Evolutionary conservation across 2,329 filamentous ascomycete species (phyloP).

Genomic region (Epichloe baconii): DNA sequence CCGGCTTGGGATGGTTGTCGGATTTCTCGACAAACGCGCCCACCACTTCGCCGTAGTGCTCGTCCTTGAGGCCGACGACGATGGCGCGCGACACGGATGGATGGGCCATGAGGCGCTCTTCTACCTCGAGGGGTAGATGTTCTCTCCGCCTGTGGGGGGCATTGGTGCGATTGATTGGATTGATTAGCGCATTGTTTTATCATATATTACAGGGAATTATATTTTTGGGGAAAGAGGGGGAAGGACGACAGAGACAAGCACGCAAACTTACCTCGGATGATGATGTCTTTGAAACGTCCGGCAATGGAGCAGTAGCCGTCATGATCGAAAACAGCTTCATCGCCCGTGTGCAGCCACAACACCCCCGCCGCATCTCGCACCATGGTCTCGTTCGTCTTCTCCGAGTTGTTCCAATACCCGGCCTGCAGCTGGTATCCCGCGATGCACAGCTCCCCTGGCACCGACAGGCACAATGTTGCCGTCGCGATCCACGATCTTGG

Average conservation of each 20-base stretch:
- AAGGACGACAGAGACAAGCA: not conserved
- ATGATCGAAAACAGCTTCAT: constrained; percentile 55
- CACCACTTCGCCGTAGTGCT: constrained; percentile 63
- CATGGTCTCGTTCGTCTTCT: constrained; percentile 56
- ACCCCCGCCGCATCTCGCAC: constrained; percentile 36
- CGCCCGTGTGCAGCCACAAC: constrained; percentile 54
- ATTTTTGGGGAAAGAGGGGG: not conserved
- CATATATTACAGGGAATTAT: no score
- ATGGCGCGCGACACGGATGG: constrained; percentile 48
- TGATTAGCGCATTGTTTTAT: not conserved
- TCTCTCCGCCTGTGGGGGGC: constrained; percentile 45
- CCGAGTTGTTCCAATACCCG: constrained; percentile 55
- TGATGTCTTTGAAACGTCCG: constrained; percentile 67
- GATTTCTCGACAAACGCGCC: constrained; percentile 44
- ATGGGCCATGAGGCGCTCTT: constrained; percentile 57
- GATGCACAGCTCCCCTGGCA: constrained; percentile 56
- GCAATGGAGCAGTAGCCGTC: constrained; percentile 61
- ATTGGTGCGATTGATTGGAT: not conserved
- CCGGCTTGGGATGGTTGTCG: constrained; percentile 25
- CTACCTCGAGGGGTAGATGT: constrained; percentile 62
- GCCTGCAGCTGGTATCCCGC: constrained; percentile 64
- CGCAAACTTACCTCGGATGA: constrained; percentile 46
- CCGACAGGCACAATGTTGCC: constrained; percentile 56
- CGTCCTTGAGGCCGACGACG: constrained; percentile 56
- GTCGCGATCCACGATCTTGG: constrained; percentile 62